phyloP scores from a whole-genome alignment of 1,284 basidiomycete species.

The Naganishia sp. region DNA sequence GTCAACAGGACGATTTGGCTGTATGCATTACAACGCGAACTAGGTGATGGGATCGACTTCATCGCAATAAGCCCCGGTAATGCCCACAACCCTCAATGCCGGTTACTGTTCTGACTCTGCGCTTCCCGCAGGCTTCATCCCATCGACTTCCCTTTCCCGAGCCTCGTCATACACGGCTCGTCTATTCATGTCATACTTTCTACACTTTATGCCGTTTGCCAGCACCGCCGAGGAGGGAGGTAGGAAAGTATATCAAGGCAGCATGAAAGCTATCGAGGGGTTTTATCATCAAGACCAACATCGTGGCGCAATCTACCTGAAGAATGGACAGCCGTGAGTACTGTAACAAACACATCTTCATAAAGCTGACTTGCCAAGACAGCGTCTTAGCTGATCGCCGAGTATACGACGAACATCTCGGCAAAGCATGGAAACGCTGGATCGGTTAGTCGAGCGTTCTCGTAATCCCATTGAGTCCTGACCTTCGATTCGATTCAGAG shows the following conservation, averaged over 20 bases:
- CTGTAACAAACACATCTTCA: too few relatives aligned
- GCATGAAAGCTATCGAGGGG: not conserved
- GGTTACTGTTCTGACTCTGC: not conserved
- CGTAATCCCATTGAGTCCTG: not conserved
- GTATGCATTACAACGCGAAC: slow-evolving; percentile 7
- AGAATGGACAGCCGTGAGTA: slow-evolving; percentile 25
- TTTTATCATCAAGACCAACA: not conserved
- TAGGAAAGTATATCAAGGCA: slow-evolving; percentile 21
- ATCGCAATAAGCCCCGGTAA: slow-evolving; percentile 29
- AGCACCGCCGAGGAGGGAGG: slow-evolving; percentile 29
- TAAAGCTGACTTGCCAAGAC: not conserved
- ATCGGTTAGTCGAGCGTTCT: slow-evolving; percentile 10
- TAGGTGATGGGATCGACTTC: not conserved
- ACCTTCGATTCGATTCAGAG: not conserved
- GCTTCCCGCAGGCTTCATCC: slow-evolving; percentile 25
- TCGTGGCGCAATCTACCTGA: slow-evolving; percentile 17
- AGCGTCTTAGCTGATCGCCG: slow-evolving; percentile 10
- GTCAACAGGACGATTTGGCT: slow-evolving; percentile 13
- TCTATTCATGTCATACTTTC: slow-evolving; percentile 30
- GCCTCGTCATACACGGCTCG: slow-evolving; percentile 16
- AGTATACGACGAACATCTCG: slow-evolving; percentile 19
- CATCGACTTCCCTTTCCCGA: slow-evolving; percentile 25
- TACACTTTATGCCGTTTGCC: slow-evolving; percentile 28
- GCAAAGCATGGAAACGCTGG: slow-evolving; percentile 20
- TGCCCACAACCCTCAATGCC: not conserved